phyloP scores from a whole-genome alignment of 305 asterid species.

The Solanum hybrid region DNA sequence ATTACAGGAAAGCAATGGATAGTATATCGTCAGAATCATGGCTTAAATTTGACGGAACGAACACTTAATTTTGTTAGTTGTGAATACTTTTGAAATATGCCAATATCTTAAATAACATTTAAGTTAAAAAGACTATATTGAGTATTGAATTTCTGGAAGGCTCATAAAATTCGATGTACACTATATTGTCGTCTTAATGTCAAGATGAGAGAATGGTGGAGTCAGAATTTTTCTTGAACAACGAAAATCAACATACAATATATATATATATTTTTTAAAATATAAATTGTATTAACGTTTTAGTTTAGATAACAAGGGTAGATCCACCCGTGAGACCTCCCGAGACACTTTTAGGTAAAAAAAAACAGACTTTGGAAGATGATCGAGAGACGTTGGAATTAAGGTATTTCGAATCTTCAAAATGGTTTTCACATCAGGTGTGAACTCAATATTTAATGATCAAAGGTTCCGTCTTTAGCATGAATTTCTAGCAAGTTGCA shows the following conservation, averaged over 20 bases:
- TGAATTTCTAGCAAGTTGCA: background rate
- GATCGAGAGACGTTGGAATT: background rate
- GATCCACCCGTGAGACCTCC: background rate
- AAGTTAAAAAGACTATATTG: background rate
- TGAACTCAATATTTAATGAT: background rate
- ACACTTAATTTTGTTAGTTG: background rate
- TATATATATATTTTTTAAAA: background rate
- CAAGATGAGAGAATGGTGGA: background rate
- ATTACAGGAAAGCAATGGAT: background rate
- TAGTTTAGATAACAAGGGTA: background rate
- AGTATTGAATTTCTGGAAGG: background rate
- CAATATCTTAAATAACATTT: background rate
- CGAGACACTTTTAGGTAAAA: background rate
- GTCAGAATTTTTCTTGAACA: background rate
- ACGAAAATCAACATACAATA: background rate
- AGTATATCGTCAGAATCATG: background rate
- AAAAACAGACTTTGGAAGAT: background rate
- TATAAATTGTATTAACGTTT: background rate
- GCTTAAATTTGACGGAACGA: background rate
- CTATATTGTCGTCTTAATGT: background rate
- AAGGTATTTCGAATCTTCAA: background rate
- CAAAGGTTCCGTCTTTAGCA: background rate
- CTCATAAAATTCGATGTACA: background rate
- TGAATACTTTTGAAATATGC: background rate
- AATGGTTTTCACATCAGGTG: background rate